These are phyloP conservation scores for Phytopythium oedochilum DNA, from an alignment of 352 stramenopile species.

Conservation along the genomic window DNA sequence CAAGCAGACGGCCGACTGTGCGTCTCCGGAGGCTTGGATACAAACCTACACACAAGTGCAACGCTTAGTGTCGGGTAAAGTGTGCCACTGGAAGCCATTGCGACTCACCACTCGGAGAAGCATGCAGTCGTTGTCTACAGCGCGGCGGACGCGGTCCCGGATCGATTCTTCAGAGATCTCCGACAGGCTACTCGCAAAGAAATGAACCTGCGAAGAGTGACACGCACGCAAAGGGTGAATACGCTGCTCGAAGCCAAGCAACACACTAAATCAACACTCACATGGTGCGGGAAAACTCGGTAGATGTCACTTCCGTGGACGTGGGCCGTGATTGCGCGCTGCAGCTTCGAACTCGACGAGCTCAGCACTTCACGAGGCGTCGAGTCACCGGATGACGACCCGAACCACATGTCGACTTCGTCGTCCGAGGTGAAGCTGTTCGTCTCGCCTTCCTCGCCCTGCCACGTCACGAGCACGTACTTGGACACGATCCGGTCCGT, in stretches of 20 bases:
- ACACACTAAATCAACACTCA: constrained; percentile 17
- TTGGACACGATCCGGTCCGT: constrained; percentile 85
- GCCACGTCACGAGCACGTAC: constrained; percentile 85
- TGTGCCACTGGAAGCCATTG: background rate
- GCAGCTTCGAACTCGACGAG: constrained; percentile 68
- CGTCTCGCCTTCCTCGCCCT: constrained; percentile 44
- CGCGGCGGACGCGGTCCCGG: constrained; percentile 72
- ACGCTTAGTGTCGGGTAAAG: background rate
- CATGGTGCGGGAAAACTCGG: constrained; percentile 84
- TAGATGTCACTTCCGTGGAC: constrained; percentile 84
- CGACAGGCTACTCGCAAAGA: constrained; percentile 68
- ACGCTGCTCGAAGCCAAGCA: background rate
- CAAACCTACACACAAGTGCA: constrained; percentile 47
- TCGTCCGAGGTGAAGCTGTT: constrained; percentile 70
- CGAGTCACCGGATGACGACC: constrained; percentile 26
- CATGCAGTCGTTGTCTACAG: constrained; percentile 86
- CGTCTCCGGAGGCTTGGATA: constrained; percentile 78
- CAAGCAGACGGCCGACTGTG: constrained; percentile 69
- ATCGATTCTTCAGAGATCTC: constrained; percentile 86
- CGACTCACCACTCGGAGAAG: constrained; percentile 71
- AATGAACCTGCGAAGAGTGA: constrained; percentile 57
- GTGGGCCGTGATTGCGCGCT: constrained; percentile 73
- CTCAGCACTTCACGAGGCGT: constrained; percentile 30
- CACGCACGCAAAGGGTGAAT: background rate
- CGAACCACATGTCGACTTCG: constrained; percentile 57